Evolutionary conservation across 805 yeast genomes (phyloP).

Genomic region (Yamadazyma kitorensis): DNA sequence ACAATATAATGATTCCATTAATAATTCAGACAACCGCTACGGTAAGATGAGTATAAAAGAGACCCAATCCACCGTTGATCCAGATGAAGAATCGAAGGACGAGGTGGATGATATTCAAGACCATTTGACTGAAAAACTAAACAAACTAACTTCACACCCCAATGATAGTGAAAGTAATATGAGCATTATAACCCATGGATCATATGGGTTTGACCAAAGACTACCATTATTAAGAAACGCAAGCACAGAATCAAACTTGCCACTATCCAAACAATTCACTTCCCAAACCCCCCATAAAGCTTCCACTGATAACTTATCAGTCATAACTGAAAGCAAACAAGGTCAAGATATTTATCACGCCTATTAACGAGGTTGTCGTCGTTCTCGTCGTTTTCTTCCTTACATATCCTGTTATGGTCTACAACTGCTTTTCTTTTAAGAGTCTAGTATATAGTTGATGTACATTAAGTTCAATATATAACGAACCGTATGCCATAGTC

Average conservation of each 20-base stretch:
- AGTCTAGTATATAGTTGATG: too few relatives aligned
- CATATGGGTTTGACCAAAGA: constrained; percentile 17
- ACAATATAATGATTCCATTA: not conserved
- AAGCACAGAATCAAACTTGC: constrained; percentile 12
- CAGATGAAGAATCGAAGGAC: not conserved
- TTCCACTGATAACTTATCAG: constrained; percentile 22
- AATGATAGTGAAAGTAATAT: constrained; percentile 16
- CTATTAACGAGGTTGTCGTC: constrained; percentile 16
- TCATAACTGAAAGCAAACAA: constrained; percentile 16
- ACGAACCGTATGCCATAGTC: too few relatives aligned
- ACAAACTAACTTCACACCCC: constrained; percentile 4
- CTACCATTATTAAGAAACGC: constrained; percentile 15
- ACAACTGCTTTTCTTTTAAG: too few relatives aligned
- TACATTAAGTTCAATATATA: too few relatives aligned
- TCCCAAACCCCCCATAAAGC: constrained; percentile 6
- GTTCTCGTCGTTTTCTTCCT: too few relatives aligned
- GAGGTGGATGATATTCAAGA: constrained; percentile 1
- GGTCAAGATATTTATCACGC: constrained; percentile 23
- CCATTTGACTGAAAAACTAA: not conserved
- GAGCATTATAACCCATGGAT: constrained; percentile 15
- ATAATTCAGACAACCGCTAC: not conserved
- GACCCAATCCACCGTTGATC: not conserved
- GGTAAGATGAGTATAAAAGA: constrained; percentile 1
- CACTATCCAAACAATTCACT: constrained; percentile 9
- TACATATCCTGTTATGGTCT: too few relatives aligned